phyloP scores from a whole-genome alignment of 2,329 filamentous ascomycete genomes.

The Rugonectria rugulosa region DNA sequence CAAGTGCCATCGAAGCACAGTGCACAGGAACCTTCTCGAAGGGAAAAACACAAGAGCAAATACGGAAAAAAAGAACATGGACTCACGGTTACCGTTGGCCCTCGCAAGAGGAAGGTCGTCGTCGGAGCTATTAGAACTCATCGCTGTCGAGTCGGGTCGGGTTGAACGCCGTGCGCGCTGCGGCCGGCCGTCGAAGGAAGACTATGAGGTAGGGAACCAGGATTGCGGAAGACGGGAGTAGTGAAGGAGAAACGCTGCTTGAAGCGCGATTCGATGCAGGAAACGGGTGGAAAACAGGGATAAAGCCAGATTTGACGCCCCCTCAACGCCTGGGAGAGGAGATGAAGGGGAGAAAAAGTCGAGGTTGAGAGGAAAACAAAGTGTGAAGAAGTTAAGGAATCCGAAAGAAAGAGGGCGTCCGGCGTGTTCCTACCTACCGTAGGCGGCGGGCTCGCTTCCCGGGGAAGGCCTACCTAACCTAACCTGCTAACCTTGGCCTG shows the following conservation, averaged over 20 bases:
- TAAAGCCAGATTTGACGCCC: conserved; percentile 30
- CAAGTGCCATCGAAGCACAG: conserved; percentile 20
- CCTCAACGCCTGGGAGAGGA: conserved; percentile 48
- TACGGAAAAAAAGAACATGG: conserved; percentile 20
- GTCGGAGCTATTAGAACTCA: conserved; percentile 71
- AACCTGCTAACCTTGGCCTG: conserved; percentile 16
- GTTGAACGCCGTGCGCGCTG: conserved; percentile 33
- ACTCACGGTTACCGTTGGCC: conserved; percentile 75
- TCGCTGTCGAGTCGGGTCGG: conserved; percentile 42
- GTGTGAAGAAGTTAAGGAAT: conserved; percentile 33
- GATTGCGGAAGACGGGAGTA: conserved; percentile 33
- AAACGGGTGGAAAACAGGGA: conserved; percentile 25
- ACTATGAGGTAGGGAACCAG: conserved; percentile 41
- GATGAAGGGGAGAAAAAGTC: conserved; percentile 39
- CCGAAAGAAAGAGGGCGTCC: conserved; percentile 32
- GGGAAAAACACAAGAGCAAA: conserved; percentile 41
- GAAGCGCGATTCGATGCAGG: conserved; percentile 19
- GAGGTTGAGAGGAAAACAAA: conserved; percentile 25
- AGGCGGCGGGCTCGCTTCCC: conserved; percentile 23
- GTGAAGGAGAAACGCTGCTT: conserved; percentile 13
- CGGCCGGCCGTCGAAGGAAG: conserved; percentile 32
- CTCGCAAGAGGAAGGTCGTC: conserved; percentile 83
- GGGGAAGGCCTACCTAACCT: conserved; percentile 25
- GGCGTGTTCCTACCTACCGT: conserved; percentile 26
- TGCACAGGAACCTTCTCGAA: conserved; percentile 15